A percentile compares a stretch with the other conserved stretches of the same genome.
Conservation (phyloP, 495 filamentous ascomycete species). For the Neurospora terricola region DNA sequence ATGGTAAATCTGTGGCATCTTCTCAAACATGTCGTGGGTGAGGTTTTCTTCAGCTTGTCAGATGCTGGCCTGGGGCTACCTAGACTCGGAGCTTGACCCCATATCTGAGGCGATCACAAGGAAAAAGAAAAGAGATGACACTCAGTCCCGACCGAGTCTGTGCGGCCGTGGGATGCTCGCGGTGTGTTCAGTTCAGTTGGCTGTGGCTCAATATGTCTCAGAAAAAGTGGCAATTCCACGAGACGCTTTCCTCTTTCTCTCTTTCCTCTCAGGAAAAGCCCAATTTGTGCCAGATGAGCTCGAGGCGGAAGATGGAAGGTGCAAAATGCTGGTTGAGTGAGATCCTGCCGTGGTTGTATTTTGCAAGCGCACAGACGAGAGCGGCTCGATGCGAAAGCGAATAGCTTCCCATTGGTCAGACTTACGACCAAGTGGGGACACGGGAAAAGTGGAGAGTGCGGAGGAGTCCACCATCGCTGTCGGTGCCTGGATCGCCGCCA, state of each 20-base stretch:
- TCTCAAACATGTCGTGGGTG: neutral
- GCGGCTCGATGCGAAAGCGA: neutral
- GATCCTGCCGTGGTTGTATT: neutral
- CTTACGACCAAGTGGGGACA: neutral
- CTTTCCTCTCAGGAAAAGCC: too few species aligned
- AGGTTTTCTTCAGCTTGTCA: neutral
- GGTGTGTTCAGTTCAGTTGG: neutral
- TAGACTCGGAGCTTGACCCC: neutral
- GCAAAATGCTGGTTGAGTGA: neutral
- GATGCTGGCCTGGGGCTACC: neutral
- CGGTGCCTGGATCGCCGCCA: neutral
- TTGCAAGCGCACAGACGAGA: neutral
- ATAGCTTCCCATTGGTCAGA: neutral
- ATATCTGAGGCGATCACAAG: neutral
- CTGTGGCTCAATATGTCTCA: neutral
- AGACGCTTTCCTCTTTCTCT: neutral
- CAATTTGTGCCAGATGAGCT: too few species aligned
- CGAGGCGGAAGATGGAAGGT: too few species aligned
- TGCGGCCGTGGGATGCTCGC: too few species aligned
- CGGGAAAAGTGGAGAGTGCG: neutral
- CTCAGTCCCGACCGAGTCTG: neutral
- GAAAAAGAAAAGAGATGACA: neutral
- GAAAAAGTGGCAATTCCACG: neutral
- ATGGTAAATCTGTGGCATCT: neutral
- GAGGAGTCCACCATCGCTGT: neutral